Base-by-base conservation (phyloP, 1,284 basidiomycete species). In the Leccinum pachyderme region DNA sequence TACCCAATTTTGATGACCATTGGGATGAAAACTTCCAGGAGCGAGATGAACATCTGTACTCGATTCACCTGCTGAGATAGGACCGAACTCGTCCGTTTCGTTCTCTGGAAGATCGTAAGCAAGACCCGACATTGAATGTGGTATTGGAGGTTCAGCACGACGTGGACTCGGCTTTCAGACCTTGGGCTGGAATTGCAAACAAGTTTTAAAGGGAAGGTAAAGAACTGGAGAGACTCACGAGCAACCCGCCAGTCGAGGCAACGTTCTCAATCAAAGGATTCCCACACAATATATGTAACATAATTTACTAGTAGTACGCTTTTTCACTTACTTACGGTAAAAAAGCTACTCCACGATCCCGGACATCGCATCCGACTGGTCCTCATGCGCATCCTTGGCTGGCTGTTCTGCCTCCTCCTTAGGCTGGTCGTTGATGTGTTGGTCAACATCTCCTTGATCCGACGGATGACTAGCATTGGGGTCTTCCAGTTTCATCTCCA, bases 401-500 rank as follows among this genome's bases (percentile, higher is more conserved):
- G 9, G 24, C 18, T 39, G 46, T 8, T 48, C 54, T 22, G 53
- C 54, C 15, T 57, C 57, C 48, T 52, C 41, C 48, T 55, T 47
- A 22, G 18, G 37, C 49, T 50, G 49, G 24, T 47, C 51, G 2
- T 61, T 50, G 4, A 18, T 13, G n/a, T 50, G 44, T 35, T 22
- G 28, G 24, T 59, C 63, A 9, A 49, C 50, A 3, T 63, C 51
- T 35, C 24, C 44, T 45, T 50, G 53, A 31, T 22, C 43, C n/a
- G 51, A 44, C 18, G 57, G 24, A 12, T 51, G 56, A 33, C 32
- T 49, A 9, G 7, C 32, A 3, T 58, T 53, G 12, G 25, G 24
- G 24, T 58, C 69, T 27, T 64, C 59, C 32, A 57, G 15, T 48
- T 69, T 69, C 71, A 69, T 72, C 53, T 72, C 70, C 6, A 63